Base-by-base conservation (phyloP, 192 early-diverging fungal species). In the Geranomyces michiganensis region DNA sequence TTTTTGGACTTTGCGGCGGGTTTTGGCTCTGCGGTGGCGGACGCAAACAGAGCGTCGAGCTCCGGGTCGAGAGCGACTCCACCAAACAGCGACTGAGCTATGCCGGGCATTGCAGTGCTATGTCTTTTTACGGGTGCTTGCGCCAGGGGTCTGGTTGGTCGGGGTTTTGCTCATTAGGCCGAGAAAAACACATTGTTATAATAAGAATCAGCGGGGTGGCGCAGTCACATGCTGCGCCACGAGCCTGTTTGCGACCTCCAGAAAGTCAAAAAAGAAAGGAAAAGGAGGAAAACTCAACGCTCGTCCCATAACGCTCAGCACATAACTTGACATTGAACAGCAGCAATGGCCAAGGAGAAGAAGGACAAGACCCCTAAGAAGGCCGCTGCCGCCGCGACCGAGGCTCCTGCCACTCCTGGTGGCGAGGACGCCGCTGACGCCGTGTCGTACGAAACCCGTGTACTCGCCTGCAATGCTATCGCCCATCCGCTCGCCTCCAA, bases 401-500 rank as follows among this genome's bases (percentile, higher is more conserved):
- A 49, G 27, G 82, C 82, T 46, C 80, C 75, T 48, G 74, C 71
- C 31, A 78, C 73, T 61, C 75, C 71, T 43, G 71, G 58, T 55
- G 71, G 65, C 31, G 84, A 84, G 32, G 79, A 78, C 29, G 84
- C 88, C 32, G 78, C 76, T 68, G 77, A 82, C 36, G 82, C 75
- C 30, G 74, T 71, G 0, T 65, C 75, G 29, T 88, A 88, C 74
- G 86, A 89, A 64, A 72, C 82, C 43, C 74, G 86, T 47, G 67
- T 85, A 36, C 68, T 78, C 53, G 89, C 84, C 31, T 66, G 89
- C 47, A 89, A 81, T 27, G 80, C 88, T 43, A 92, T 96, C 69
- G 91, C 94, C 67, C 81, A 85, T 56, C 94, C 94, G 26, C 78
- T 96, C 74, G 93, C 94, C 32, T 83, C 85, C 41, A 87, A 93